Percentiles rank a stretch among this genome's conserved stretches.
Evolutionary conservation across 2,329 filamentous ascomycete genomes (phyloP).

Genomic region (Talaromyces marneffei): DNA sequence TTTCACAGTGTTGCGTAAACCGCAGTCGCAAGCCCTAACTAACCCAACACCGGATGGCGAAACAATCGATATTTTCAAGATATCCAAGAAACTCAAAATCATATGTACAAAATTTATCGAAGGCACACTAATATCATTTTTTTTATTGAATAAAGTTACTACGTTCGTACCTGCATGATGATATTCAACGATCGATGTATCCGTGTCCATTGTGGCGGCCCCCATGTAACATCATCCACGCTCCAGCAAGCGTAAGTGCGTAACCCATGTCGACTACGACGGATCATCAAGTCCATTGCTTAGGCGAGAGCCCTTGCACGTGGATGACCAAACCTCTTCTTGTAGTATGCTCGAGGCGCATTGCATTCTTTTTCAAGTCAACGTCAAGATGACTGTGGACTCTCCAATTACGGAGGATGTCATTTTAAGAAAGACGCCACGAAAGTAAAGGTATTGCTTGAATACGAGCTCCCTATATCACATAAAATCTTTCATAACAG

Average conservation of each 20-base stretch:
- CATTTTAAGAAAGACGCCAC: too few relatives aligned
- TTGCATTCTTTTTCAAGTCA: not conserved
- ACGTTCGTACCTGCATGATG: not conserved
- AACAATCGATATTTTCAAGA: not conserved
- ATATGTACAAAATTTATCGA: not conserved
- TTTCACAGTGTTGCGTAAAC: not conserved
- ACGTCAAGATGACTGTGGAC: not conserved
- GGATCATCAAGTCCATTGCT: too few relatives aligned
- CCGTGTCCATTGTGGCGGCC: not conserved
- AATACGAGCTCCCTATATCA: not conserved
- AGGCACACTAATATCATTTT: not conserved
- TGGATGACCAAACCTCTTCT: not conserved
- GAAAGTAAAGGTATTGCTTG: not conserved
- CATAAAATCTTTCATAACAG: too few relatives aligned
- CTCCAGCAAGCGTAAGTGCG: not conserved
- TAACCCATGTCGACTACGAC: not conserved
- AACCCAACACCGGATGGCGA: not conserved
- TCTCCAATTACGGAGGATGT: not conserved
- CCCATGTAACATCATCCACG: slow-evolving; percentile 3
- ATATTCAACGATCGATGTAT: not conserved
- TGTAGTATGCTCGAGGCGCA: too few relatives aligned
- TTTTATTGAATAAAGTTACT: not conserved
- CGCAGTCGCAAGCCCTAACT: not conserved
- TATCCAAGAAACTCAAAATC: not conserved
- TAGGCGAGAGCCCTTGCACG: not conserved